Evolutionary conservation across 768 basidiomycete genomes (phyloP), one percentile per base, ranked within the genome.

Genomic region (Suillus weaverae): DNA sequence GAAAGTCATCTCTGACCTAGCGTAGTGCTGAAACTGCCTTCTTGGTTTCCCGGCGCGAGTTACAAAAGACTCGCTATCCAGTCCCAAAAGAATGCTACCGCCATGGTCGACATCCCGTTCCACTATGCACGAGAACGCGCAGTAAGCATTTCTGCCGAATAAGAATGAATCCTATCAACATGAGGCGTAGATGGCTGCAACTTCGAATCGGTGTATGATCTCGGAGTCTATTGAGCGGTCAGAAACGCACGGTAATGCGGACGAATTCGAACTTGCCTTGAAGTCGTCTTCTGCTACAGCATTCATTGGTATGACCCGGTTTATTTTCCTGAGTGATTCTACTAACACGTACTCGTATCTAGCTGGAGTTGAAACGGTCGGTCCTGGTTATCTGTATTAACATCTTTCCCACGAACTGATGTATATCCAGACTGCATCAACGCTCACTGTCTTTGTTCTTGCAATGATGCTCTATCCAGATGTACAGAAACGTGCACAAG

Each of bases 11-110:
- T n/a, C 36, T 74, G 59, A 75, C 26, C 56, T 41, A 46, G 46
- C 59, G 56, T 64, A 75, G 74, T 75, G 55, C 68, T 75, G 35
- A 74, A 67, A 48, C 68, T 75, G 43, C 74, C 74, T 13, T 56
- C 59, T 18, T 80, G 78, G 79, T 72, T 80, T 46, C 78, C 77
- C 4, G 79, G 78, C 5, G 78, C 79, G 22, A 70, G 64, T 18
- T 67, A 76, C 39, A 77, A 69, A 66, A 70, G 72, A 43, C 67
- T 71, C 65, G 76, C 77, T 14, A 54, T 66, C 26, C 70, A 70
- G 50, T 79, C 74, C 13, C 77, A 67, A 44, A 72, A 63, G 7
- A 75, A 70, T 61, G 43, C 75, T 22, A 61, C 69, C 35, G 68
- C 71, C 33, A 77, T 77, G 76, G 63, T 72, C 38, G 68, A 75